Conservation (phyloP, 352 stramenopile species). For the Phytophthora boehmeriae region DNA sequence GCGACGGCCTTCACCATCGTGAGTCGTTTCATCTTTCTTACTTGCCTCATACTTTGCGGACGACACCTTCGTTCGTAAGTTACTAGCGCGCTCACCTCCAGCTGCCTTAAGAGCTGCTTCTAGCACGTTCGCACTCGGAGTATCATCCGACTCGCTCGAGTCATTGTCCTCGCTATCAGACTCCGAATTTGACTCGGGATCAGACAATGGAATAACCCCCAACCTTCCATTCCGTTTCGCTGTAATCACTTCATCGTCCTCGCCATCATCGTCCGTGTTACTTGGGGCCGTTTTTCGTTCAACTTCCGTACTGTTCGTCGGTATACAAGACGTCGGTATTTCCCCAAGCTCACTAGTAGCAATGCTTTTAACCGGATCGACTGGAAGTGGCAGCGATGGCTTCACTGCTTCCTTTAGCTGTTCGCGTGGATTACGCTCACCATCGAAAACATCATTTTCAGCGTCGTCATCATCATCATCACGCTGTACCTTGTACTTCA, state of each 20-base stretch:
- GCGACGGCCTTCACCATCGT: not conserved
- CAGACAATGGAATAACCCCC: conserved; percentile 22
- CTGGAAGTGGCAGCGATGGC: not conserved
- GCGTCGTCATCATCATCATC: conserved; percentile 27
- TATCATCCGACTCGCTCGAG: conserved; percentile 1
- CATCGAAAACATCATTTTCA: conserved; percentile 20
- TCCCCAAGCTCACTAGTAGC: conserved; percentile 2
- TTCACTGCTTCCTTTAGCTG: not conserved
- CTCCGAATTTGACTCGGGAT: conserved; percentile 43
- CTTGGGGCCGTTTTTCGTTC: conserved; percentile 28
- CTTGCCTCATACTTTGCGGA: not conserved
- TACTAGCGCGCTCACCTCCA: conserved; percentile 17
- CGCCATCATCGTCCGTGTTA: conserved; percentile 28
- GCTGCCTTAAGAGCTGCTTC: conserved; percentile 64
- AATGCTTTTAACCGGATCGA: conserved; percentile 1
- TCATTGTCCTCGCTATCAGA: conserved; percentile 32
- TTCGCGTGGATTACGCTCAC: conserved; percentile 1
- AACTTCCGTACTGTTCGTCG: conserved; percentile 20
- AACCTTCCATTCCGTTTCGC: conserved; percentile 20
- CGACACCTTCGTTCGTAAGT: not conserved
- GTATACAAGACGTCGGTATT: conserved; percentile 2
- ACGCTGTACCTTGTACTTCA: conserved; percentile 40
- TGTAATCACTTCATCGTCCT: conserved; percentile 20
- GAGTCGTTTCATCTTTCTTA: not conserved
- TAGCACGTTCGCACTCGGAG: conserved; percentile 42